Conservation (phyloP, 345 rosid genomes). For the Salix arbutifolia region DNA sequence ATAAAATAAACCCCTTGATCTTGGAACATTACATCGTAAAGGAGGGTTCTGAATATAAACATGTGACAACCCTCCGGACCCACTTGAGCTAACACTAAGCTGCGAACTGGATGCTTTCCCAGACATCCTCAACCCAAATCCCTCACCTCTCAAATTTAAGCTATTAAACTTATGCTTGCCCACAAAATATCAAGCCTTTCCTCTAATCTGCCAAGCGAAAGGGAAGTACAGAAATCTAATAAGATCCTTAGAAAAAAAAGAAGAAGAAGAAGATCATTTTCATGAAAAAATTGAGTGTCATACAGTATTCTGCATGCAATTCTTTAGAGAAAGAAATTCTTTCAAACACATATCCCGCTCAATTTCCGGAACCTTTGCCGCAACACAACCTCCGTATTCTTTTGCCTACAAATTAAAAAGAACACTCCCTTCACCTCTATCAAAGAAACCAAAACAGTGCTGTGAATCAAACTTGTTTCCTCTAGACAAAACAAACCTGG, state of each 20-base stretch:
- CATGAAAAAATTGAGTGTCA: not conserved
- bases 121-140: constrained; percentile 39
- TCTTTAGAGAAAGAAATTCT: constrained; percentile 75
- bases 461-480: not conserved
- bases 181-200: constrained; percentile 36
- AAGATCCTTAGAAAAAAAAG: not conserved
- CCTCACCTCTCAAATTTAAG: constrained; percentile 16
- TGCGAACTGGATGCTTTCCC: constrained; percentile 68
- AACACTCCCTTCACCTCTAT: constrained; percentile 1
- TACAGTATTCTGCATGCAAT: constrained; percentile 94
- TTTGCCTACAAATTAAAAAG: constrained; percentile 50
- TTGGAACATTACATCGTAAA: constrained; percentile 59
- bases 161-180: not conserved
- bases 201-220: constrained; percentile 43
- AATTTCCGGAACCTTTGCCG: constrained; percentile 77
- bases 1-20: constrained; percentile 70
- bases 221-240: constrained; percentile 10
- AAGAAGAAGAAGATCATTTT: not conserved
- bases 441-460: not conserved
- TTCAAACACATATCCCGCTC: constrained; percentile 82
- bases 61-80: constrained; percentile 79
- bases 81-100: constrained; percentile 43
- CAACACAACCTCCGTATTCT: constrained; percentile 86
- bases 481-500: constrained; percentile 47
- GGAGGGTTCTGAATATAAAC: constrained; percentile 71